A percentile compares a stretch with the other conserved stretches of the same genome.
Evolutionary conservation across 768 basidiomycete species (phyloP).

Genomic region (Russula griseocarnosa): DNA sequence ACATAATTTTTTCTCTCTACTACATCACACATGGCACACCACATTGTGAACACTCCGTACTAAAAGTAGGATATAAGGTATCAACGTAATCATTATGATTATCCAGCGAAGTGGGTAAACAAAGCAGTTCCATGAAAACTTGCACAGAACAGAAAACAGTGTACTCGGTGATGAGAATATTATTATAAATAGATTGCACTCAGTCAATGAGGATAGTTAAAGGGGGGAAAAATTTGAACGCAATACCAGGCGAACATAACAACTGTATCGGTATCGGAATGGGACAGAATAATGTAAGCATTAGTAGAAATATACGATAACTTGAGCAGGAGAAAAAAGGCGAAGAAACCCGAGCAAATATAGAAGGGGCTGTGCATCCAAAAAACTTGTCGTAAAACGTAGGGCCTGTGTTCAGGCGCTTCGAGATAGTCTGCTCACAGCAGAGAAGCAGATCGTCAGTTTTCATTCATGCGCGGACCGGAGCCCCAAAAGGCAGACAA

Average conservation of each 20-base stretch:
- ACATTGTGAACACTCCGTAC: no score
- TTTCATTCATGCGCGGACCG: constrained; percentile 16
- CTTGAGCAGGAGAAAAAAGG: background rate
- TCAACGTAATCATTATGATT: background rate
- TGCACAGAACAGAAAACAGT: background rate
- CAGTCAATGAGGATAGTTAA: constrained; percentile 17
- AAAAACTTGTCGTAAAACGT: background rate
- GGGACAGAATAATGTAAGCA: background rate
- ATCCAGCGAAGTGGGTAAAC: background rate
- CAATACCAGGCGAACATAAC: background rate
- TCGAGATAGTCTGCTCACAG: background rate
- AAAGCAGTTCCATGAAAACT: constrained; percentile 8
- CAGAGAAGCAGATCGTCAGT: background rate
- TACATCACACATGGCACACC: no score
- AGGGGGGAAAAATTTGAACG: background rate
- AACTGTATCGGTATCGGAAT: background rate
- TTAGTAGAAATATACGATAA: constrained; percentile 10
- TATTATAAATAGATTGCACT: constrained; percentile 2
- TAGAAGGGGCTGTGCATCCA: background rate
- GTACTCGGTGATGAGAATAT: background rate
- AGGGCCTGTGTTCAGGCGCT: background rate
- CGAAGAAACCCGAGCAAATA: background rate
- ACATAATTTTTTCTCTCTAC: constrained; percentile 5
- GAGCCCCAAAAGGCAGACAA: constrained; percentile 5
- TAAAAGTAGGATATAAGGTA: no score